Conservation (phyloP, 1,284 basidiomycete genomes). For the Irpex rosettiformis region DNA sequence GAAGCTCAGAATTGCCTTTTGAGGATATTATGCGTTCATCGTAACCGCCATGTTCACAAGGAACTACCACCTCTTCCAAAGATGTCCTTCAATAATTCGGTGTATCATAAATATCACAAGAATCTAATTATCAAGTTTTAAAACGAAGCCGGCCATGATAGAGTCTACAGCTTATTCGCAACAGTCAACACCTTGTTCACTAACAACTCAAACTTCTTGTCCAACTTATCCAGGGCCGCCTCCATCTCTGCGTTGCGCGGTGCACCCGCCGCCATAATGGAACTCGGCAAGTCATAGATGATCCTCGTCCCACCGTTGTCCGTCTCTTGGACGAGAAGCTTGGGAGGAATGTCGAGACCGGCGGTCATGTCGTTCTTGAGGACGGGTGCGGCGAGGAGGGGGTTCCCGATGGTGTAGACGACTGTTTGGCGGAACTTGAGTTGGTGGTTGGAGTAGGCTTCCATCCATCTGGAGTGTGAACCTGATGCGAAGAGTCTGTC, state of each 20-base stretch:
- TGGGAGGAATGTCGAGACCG: not conserved
- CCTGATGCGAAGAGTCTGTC: constrained; percentile 43
- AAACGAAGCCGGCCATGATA: too few species aligned
- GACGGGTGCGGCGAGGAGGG: constrained; percentile 46
- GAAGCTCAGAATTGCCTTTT: not conserved
- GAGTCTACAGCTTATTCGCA: not conserved
- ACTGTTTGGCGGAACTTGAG: constrained; percentile 29
- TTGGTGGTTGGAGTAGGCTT: constrained; percentile 26
- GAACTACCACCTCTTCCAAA: too few species aligned
- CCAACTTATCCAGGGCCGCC: constrained; percentile 34
- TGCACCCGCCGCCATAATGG: not conserved
- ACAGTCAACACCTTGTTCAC: constrained; percentile 23
- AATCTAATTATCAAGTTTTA: too few species aligned
- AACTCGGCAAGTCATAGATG: not conserved
- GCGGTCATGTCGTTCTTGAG: constrained; percentile 27
- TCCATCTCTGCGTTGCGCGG: constrained; percentile 30
- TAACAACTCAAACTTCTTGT: constrained; percentile 43
- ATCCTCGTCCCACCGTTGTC: not conserved
- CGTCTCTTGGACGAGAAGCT: constrained; percentile 1
- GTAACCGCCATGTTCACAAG: too few species aligned
- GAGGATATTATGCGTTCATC: too few species aligned
- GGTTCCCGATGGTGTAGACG: constrained; percentile 52
- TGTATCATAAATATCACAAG: too few species aligned
- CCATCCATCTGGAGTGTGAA: constrained; percentile 40
- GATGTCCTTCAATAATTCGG: too few species aligned